A percentile compares a stretch with the other conserved stretches of the same genome.
Conservation (phyloP, 768 basidiomycete genomes). For the Kondoa malvinella region DNA sequence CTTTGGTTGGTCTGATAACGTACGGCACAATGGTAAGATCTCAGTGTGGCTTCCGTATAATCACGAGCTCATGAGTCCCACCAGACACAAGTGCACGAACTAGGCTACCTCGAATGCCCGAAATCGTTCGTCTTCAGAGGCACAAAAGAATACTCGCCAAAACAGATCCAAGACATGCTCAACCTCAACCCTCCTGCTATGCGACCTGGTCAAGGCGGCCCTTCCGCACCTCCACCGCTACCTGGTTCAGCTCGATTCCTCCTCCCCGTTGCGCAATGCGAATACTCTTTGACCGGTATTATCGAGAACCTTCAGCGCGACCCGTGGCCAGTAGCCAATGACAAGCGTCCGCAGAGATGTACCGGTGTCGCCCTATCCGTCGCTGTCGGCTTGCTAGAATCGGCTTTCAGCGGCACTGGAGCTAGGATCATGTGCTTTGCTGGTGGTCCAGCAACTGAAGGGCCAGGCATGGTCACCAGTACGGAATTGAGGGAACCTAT, state of each 20-base stretch:
- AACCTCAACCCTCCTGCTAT: slow-evolving; percentile 57
- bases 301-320: slow-evolving; percentile 72
- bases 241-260: slow-evolving; percentile 72
- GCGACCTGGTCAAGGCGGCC: slow-evolving; percentile 45
- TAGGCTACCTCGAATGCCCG: slow-evolving; percentile 85
- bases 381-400: slow-evolving; percentile 80
- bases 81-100: slow-evolving; percentile 97
- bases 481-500: slow-evolving; percentile 94
- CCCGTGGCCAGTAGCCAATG: slow-evolving; percentile 93
- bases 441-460: slow-evolving; percentile 88
- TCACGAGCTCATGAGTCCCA: neutral
- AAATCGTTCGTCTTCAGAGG: slow-evolving; percentile 99
- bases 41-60: slow-evolving; percentile 2
- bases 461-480: slow-evolving; percentile 89
- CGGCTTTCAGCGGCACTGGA: slow-evolving; percentile 87
- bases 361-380: slow-evolving; percentile 89
- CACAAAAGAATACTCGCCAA: slow-evolving; percentile 84
- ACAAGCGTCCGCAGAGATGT: slow-evolving; percentile 80
- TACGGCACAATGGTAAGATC: slow-evolving; percentile 76
- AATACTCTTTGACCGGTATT: slow-evolving; percentile 88
- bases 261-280: slow-evolving; percentile 75
- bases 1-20: slow-evolving; percentile 87
- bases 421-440: slow-evolving; percentile 90
- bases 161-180: slow-evolving; percentile 98
- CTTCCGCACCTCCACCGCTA: slow-evolving; percentile 47